Base-by-base conservation (phyloP, 345 rosid species). In the Sonneratia caseolaris region DNA sequence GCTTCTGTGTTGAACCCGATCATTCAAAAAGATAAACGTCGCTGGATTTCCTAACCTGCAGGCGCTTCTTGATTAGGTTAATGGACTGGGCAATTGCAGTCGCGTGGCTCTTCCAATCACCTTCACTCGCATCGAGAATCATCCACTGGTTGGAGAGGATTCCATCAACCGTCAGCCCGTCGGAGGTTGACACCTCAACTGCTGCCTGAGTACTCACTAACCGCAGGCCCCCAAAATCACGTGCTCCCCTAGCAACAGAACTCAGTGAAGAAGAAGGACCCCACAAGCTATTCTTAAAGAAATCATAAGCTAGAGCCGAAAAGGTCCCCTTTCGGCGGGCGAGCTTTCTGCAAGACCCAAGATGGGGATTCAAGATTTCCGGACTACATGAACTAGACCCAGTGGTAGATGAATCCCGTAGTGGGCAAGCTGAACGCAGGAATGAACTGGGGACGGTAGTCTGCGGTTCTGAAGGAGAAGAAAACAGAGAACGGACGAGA, bases 81-180 rank as follows among this genome's bases (percentile, higher is more conserved):
- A 95, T 84, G 75, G 97, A 95, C 71, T 92, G 97, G 68, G 97
- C 81, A 82, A 88, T 86, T 16, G 99, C 96, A 70, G 97, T 89
- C 62, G 93, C 91, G 80, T 95, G 97, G 72, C 97, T 90, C 77
- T 81, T 92, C 99, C 99, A 90, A 81, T 95, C 97, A 75, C 81
- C 76, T 70, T 92, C 97, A 61, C 75, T 79, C 78, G 92, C 99
- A 35, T 90, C 91, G 35, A 90, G 80, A 57, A 95, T 87, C 42
- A 85, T 59, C 99, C 97, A 95, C 66, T 83, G 87, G 74, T 72
- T 86, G 67, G 91, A 87, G 68, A 86, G 79, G 70, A 95, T 90
- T 43, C 85, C 81, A 62, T 90, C 97, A 61, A 95, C 86, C 7
- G 97, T 95, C 16, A 90, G 89, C 42, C 97, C 98, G 75, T 95